Evolutionary conservation across 495 filamentous ascomycete genomes (phyloP).

Genomic region (Penicillium flavigenum): DNA sequence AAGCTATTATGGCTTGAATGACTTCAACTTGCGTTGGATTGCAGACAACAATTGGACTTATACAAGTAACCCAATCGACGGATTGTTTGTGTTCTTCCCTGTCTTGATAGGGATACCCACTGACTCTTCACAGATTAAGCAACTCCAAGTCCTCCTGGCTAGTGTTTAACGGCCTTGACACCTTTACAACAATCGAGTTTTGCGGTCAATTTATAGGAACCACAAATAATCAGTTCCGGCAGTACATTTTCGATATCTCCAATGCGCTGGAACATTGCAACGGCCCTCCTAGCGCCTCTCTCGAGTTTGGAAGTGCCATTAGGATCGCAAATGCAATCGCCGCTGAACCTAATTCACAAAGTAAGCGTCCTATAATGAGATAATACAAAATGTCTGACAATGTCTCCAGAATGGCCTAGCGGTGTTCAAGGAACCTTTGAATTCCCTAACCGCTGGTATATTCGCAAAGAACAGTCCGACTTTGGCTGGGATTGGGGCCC

Average conservation of each 20-base stretch:
- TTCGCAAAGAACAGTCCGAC: slow-evolving; percentile 68
- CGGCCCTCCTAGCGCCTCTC: slow-evolving; percentile 39
- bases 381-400: background rate
- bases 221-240: slow-evolving; percentile 71
- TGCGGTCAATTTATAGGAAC: slow-evolving; percentile 60
- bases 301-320: slow-evolving; percentile 58
- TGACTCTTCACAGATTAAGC: slow-evolving; percentile 21
- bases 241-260: slow-evolving; percentile 68
- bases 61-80: slow-evolving; percentile 48
- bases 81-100: slow-evolving; percentile 40
- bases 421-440: slow-evolving; percentile 43
- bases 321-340: slow-evolving; percentile 56
- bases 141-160: slow-evolving; percentile 47
- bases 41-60: slow-evolving; percentile 63
- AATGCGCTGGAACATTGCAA: slow-evolving; percentile 48
- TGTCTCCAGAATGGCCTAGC: slow-evolving; percentile 43
- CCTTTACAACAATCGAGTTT: slow-evolving; percentile 60
- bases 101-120: background rate
- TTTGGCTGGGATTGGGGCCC: slow-evolving; percentile 76
- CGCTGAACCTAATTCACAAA: slow-evolving; percentile 52
- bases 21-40: slow-evolving; percentile 63
- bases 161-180: slow-evolving; percentile 66
- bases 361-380: slow-evolving; percentile 19
- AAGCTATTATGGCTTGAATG: slow-evolving; percentile 57
- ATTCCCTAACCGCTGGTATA: slow-evolving; percentile 59